Base-by-base conservation (phyloP, 2,329 filamentous ascomycete species). In the Dactylellina drechsleri region DNA sequence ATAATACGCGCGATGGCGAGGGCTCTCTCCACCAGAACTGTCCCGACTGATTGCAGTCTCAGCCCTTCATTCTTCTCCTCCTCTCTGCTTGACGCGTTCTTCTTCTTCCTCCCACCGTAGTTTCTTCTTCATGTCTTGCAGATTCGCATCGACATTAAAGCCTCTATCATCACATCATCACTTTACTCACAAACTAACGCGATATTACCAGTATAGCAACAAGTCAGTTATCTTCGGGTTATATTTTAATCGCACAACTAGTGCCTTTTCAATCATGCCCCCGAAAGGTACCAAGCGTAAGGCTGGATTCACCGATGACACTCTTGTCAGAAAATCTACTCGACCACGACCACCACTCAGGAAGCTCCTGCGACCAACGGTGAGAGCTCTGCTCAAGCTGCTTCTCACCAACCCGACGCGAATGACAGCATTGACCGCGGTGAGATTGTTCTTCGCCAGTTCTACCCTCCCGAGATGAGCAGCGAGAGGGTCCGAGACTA, bases 381-480 rank as follows among this genome's bases (percentile, higher is more conserved):
- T 13, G 28, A 65, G 16, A 49, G 41, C 23, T 50, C 57, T 6
- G 45, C 26, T 31, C 43, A 31, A 26, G n/a, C 52, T 18, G 15
- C 40, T 8, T 20, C 7, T n/a, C 52, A 36, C 12, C 20, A 5
- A 28, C 7, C 36, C 7, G 43, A 40, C 5, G 28, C 40, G 23
- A 20, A 57, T 23, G 16, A 36, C 7, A 16, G 16, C 26, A 26
- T 5, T 83, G 84, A 66, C 81, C 84, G 16, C 31, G 71, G 68
- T 77, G 89, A 88, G 16, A 88, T 92, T 58, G 87, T 92, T 0
- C 83, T 90, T 41, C 88, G 90, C 47, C 86, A 91, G 56, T 97
- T 89, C 83, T 97, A 97, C 78, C 92, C 92, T 0, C 87, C 87
- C 0, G 92, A 96, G 80, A 96, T 97, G 89, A 91, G 86, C 83